Evolutionary conservation across 371 early-diverging fungal genomes (phyloP).

Genomic region (Coemansia sp.): DNA sequence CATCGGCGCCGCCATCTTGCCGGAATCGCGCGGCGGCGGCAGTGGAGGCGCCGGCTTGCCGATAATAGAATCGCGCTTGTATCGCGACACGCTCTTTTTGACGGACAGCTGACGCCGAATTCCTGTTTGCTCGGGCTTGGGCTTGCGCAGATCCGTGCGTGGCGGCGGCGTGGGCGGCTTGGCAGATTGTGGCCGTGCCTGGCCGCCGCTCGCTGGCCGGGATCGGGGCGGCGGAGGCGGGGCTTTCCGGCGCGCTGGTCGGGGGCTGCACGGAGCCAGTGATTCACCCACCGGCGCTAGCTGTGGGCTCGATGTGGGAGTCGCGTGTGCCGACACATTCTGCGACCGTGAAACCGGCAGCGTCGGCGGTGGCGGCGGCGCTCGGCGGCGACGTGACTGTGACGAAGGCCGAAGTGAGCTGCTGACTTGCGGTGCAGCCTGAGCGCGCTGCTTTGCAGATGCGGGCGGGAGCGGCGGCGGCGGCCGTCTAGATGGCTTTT

Average conservation of each 20-base stretch:
- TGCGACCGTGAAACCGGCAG: slow-evolving; percentile 1
- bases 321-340: background rate
- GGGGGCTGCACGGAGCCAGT: background rate
- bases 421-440: background rate
- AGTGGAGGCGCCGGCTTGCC: slow-evolving; percentile 13
- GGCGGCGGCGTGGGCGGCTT: slow-evolving; percentile 19
- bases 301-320: slow-evolving; percentile 10
- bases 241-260: slow-evolving; percentile 14
- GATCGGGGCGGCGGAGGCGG: slow-evolving; percentile 30
- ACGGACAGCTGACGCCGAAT: slow-evolving; percentile 45
- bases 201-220: slow-evolving; percentile 4
- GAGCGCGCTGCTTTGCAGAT: slow-evolving; percentile 1
- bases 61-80: slow-evolving; percentile 24
- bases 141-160: slow-evolving; percentile 5
- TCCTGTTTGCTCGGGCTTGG: slow-evolving; percentile 27
- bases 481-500: slow-evolving; percentile 17
- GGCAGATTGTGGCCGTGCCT: background rate
- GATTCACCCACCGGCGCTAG: background rate
- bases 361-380: slow-evolving; percentile 11
- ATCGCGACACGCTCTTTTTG: slow-evolving; percentile 40
- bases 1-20: slow-evolving; percentile 7
- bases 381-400: slow-evolving; percentile 10
- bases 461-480: slow-evolving; percentile 34
- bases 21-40: background rate
- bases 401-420: background rate